These are phyloP conservation scores for Cenchrus fungigraminus DNA, from an alignment of 176 grass and related monocot species.

Conservation along the genomic window DNA sequence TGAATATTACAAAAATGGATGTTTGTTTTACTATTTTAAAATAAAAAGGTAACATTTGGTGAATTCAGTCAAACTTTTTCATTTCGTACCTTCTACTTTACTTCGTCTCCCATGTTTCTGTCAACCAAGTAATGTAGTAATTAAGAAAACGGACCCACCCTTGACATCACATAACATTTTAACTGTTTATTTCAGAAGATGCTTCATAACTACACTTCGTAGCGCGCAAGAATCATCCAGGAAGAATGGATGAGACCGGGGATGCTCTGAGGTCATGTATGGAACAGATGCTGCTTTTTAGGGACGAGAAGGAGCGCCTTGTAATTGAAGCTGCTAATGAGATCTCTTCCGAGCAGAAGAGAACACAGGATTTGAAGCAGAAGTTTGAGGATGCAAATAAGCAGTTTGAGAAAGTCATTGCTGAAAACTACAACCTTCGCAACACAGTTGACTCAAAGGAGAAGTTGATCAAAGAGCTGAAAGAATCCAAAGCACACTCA, in stretches of 20 bases:
- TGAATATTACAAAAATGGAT: no score
- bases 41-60: no score
- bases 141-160: not conserved
- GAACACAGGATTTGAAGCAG: conserved; percentile 36
- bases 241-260: conserved; percentile 37
- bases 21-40: no score
- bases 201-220: conserved; percentile 22
- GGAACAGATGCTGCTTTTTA: conserved; percentile 38
- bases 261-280: conserved; percentile 47
- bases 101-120: no score
- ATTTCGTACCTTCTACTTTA: no score
- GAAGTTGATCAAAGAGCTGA: conserved; percentile 54
- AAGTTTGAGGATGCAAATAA: conserved; percentile 54
- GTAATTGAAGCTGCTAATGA: conserved; percentile 46
- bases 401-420: conserved; percentile 37
- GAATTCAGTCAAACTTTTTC: no score
- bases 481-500: conserved; percentile 43
- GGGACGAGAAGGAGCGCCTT: conserved; percentile 60
- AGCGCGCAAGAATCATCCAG: not conserved
- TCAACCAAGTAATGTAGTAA: no score
- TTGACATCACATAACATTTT: conserved; percentile 19
- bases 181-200: conserved; percentile 46
- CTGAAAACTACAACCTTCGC: conserved; percentile 58
- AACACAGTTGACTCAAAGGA: conserved; percentile 60
- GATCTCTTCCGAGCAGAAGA: conserved; percentile 52